Base-by-base conservation (phyloP, 306 rosid species). In the Astragalus glycyphyllos region DNA sequence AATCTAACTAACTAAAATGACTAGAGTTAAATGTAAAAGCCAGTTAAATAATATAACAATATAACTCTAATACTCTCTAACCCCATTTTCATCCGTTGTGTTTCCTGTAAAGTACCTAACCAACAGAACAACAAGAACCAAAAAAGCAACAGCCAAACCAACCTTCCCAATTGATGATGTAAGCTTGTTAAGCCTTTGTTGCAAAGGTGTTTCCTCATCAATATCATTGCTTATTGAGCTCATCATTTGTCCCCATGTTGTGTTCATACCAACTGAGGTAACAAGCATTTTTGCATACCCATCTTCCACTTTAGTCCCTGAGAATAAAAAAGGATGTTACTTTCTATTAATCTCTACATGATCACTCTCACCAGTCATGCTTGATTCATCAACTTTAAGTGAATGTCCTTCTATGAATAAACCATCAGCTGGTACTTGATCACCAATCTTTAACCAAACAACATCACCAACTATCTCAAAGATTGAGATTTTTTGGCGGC, bases 191-290 rank as follows among this genome's bases (percentile, higher is more conserved):
- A 79, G 63, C 58, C 79, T 62, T 31, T 17, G 17, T 35, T 73
- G 83, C 26, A 79, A 13, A 58, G 83, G 83, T 0, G 79, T 79
- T 11, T 79, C 16, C 58, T 79, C 79, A 5, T 73, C 29, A 11
- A 3, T 59, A 0, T 79, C 79, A 1, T 53, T 45, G 75, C 75
- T 79, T 11, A 79, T 67, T 0, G 79, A 79, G 11, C 83, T 79
- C 83, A 79, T 79, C 83, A 79, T 79, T 41, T 73, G 53, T n/a
- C 83, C 79, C 83, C 83, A 79, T 9, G 71, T 79, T n/a, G 79
- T 79, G 54, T 59, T 72, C 83, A 79, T 79, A 7, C 83, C 83
- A 9, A 79, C 83, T 3, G 79, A 79, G 1, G 83, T 73, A 53
- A 79, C 79, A 9, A 79, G 54, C 83, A 79, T 79, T 26, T 59